A percentile compares a stretch with the other conserved stretches of the same genome.
Conservation (phyloP, 1,284 basidiomycete species). For the Boletus coffeatus region DNA sequence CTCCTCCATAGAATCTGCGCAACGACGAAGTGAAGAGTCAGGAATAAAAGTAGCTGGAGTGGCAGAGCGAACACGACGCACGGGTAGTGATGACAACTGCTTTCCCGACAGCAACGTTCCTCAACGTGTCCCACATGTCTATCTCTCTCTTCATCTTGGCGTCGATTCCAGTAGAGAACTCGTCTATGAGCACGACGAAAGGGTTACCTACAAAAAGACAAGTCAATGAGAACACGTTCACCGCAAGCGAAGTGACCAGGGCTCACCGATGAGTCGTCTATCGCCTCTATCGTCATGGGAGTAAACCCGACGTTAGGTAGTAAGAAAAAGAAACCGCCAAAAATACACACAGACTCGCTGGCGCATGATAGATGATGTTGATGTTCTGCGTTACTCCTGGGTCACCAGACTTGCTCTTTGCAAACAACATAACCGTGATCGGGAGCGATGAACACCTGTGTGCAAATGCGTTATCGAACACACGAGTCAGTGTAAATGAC, state of each 20-base stretch:
- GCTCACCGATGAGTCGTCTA: constrained; percentile 56
- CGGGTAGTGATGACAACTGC: constrained; percentile 67
- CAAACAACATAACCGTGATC: constrained; percentile 30
- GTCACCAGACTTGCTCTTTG: constrained; percentile 22
- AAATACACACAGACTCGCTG: constrained; percentile 35
- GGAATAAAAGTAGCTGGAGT: neutral
- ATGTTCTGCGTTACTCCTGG: constrained; percentile 40
- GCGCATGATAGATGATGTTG: constrained; percentile 48
- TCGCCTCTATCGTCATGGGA: constrained; percentile 37
- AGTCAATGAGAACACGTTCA: neutral
- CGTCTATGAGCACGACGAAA: constrained; percentile 73
- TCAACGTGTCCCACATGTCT: constrained; percentile 63
- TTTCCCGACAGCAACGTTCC: constrained; percentile 58
- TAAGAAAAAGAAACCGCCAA: neutral
- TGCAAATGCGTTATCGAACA: neutral
- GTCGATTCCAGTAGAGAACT: constrained; percentile 80
- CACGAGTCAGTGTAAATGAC: neutral
- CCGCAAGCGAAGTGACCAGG: neutral
- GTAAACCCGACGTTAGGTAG: neutral
- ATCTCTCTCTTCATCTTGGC: constrained; percentile 77
- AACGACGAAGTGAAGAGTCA: neutral
- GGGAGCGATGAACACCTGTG: constrained; percentile 44
- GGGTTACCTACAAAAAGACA: constrained; percentile 52
- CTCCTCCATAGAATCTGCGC: constrained; percentile 76
- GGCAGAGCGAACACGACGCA: constrained; percentile 30